These are phyloP conservation scores for Solanum arcanum DNA, from an alignment of 257 asterid species.

Conservation along the genomic window DNA sequence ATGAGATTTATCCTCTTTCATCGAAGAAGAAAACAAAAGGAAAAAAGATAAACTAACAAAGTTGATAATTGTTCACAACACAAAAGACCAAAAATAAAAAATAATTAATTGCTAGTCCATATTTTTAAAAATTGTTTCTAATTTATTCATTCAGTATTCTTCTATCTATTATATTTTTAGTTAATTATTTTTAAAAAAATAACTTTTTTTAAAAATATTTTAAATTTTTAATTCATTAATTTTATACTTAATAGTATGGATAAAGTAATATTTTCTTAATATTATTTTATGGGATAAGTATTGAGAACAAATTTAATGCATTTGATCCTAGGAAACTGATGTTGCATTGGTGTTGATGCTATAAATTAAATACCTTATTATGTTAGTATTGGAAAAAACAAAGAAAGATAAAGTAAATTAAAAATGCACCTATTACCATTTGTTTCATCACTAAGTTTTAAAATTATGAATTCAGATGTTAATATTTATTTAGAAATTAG, in stretches of 20 bases:
- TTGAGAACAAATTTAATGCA: neutral
- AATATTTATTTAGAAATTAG: too few relatives aligned
- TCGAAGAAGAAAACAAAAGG: neutral
- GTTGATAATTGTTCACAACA: neutral
- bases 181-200: too few relatives aligned
- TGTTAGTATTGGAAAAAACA: neutral
- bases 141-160: too few relatives aligned
- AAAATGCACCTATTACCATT: neutral
- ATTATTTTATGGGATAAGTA: neutral
- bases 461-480: neutral
- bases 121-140: too few relatives aligned
- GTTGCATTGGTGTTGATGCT: neutral
- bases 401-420: neutral
- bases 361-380: neutral
- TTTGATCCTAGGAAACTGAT: neutral
- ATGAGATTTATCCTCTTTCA: too few relatives aligned
- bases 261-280: too few relatives aligned
- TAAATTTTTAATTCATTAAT: too few relatives aligned
- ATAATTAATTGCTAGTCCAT: neutral
- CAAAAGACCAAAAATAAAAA: neutral
- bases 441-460: neutral
- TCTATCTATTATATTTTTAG: too few relatives aligned
- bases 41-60: neutral
- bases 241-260: too few relatives aligned
- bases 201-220: too few relatives aligned